Evolutionary conservation across 2,329 filamentous ascomycete genomes (phyloP), one percentile per base, ranked within the genome.

Genomic region (Emergomyces pasteurianus): DNA sequence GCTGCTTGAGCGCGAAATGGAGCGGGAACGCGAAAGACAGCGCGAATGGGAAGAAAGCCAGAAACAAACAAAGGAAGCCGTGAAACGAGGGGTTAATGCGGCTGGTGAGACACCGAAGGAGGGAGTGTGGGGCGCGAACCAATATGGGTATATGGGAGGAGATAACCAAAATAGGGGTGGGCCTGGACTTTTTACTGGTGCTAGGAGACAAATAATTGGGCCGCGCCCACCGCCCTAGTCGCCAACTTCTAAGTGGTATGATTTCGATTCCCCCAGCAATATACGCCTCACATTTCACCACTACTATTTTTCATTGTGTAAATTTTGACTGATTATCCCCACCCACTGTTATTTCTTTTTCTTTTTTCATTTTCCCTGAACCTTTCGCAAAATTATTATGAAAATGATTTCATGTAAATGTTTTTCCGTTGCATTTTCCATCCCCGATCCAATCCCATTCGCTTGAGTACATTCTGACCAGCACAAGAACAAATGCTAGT

Each of bases 1-100:
- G 2, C 76, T 87, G 1, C 76, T 86, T 3, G 83, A 86, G 67
- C 80, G 83, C 8, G 84, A 87, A 65, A 87, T 86, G 84, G 84
- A 87, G 69, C 81, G 82, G 23, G 84, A 87, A 68, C 79, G 84
- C 18, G 82, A 85, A 67, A 78, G 84, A 54, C 84, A 86, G 68
- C 76, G 79, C 43, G 84, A 87, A 63, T 87, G 84, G 84, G 84
- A 86, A 68, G 80, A 84, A 52, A 75, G 75, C 23, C 84, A 87
- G 68, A 77, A 81, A 58, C 77, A 74, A 18, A 75, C 78, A 1
- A 73, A 77, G 59, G 75, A 75, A 38, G 78, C 78, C 0, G 76
- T 78, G 1, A 74, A 77, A 47, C 67, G 70, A 2, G 77, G 76
- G 14, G 74, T 75, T 60, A 71, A 76, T 8, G 77, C 77, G 0